Percentiles rank a stretch among this genome's conserved stretches.
Conservation (phyloP, 1,139 yeast species). For the Protomyces macrosporus region DNA sequence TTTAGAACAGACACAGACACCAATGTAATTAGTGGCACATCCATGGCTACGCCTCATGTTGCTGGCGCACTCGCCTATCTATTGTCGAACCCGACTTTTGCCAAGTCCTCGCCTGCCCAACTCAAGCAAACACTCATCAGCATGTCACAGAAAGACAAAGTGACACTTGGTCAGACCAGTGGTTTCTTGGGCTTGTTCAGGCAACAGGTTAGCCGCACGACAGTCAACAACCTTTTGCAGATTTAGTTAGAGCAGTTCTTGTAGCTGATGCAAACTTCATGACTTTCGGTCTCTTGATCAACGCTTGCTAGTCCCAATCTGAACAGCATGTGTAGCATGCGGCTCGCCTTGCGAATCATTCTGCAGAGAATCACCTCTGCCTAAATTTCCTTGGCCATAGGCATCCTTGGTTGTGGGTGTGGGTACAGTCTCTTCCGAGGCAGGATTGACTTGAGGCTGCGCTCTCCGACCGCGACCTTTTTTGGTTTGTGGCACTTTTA, state of each 20-base stretch:
- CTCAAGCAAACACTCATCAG: background rate
- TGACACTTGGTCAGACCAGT: background rate
- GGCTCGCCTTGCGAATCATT: too few species aligned
- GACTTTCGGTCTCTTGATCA: too few species aligned
- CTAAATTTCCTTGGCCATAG: too few species aligned
- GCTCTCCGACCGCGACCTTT: too few species aligned
- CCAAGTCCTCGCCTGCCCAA: constrained; percentile 42
- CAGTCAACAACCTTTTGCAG: background rate
- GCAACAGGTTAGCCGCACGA: background rate
- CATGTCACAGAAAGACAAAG: background rate
- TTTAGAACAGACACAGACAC: constrained; percentile 79
- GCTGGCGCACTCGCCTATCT: constrained; percentile 81
- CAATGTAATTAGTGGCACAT: constrained; percentile 91
- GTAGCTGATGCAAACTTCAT: too few species aligned
- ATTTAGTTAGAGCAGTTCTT: background rate
- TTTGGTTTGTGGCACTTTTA: too few species aligned
- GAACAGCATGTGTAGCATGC: too few species aligned
- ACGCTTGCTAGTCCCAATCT: too few species aligned
- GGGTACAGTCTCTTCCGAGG: too few species aligned
- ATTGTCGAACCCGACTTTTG: constrained; percentile 43
- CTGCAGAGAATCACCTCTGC: too few species aligned
- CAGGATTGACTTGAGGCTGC: too few species aligned
- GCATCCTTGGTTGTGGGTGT: too few species aligned
- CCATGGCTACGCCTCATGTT: constrained; percentile 98
- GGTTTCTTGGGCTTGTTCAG: background rate